Evolutionary conservation across 73 alveolate genomes (phyloP), one percentile per base, ranked within the genome.

Genomic region (Paramecium tetraurelia): DNA sequence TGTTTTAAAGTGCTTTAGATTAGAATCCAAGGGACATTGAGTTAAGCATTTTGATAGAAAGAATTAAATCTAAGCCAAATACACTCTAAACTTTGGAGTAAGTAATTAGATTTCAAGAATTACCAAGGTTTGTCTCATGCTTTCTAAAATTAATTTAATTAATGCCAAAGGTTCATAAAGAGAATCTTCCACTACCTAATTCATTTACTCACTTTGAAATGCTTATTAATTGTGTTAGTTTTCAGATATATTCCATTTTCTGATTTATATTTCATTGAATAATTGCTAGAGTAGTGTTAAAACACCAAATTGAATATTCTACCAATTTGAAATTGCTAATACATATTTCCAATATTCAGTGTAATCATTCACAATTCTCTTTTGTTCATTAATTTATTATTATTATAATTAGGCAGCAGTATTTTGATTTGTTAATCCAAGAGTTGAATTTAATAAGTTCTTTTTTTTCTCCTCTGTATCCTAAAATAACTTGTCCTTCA

Each of bases 341-440:
- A 71, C 6, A 71, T 71, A 71, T 29, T 14, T 29, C 86, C 86
- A 71, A 71, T 71, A 71, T 20, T 71, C 86, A 18, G 86, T 29
- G 33, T 71, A 20, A 71, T 71, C 86, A 20, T 71, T 14, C 12
- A 71, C 59, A 29, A 71, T 36, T 36, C 86, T 71, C 59, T 36
- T 71, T 29, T 9, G 29, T 36, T 71, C 86, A 29, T 71, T 71
- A n/a, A 71, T 29, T 71, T 71, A 20, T 31, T 33, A 29, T 31
- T 18, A 18, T 71, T 71, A 71, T 16, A 27, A 71, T 36, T 71
- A 71, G 10, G 86, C 86, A 12, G 86, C 86, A 71, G 7, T 71
- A 33, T 71, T 18, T 36, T 10, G 29, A 24, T 18, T 33, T 18
- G 35, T 29, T 71, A 33, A 33, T 71, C 86, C 86, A 31, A 41